Evolutionary conservation across 345 rosid species (phyloP).

Genomic region (Corymbia maculata): DNA sequence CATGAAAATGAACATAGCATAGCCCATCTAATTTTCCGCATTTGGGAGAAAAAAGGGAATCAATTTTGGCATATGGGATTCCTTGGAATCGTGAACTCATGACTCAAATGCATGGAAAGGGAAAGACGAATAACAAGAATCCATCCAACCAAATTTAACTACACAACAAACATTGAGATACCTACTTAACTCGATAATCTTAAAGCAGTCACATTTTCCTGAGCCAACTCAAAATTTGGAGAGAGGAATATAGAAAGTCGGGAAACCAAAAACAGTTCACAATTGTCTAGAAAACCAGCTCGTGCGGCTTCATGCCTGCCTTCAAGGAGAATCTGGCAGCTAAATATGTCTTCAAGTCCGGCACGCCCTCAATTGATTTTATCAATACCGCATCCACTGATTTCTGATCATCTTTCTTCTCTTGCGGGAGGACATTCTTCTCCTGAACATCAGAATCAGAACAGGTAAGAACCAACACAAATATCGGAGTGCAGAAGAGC

Average conservation of each 20-base stretch:
- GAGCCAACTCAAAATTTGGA: neutral
- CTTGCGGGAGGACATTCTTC: constrained; percentile 57
- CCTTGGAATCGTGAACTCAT: neutral
- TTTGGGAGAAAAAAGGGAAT: neutral
- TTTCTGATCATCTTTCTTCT: constrained; percentile 84
- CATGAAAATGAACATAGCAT: neutral
- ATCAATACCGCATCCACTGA: constrained; percentile 46
- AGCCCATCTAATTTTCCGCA: neutral
- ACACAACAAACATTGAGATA: neutral
- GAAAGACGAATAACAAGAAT: neutral
- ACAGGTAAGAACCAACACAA: neutral
- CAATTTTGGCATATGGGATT: neutral
- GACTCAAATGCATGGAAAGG: neutral
- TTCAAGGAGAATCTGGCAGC: constrained; percentile 77
- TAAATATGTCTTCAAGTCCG: constrained; percentile 67
- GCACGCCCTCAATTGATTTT: constrained; percentile 54
- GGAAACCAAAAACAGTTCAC: neutral
- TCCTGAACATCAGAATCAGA: constrained; percentile 19
- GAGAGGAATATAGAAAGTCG: neutral
- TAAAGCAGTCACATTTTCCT: neutral
- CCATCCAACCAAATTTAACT: neutral
- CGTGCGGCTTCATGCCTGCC: constrained; percentile 78
- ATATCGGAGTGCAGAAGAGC: neutral
- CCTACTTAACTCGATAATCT: neutral
- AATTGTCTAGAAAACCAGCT: constrained; percentile 53